Conservation (phyloP, 495 filamentous ascomycete genomes). For the Lasiosphaeria ovina region DNA sequence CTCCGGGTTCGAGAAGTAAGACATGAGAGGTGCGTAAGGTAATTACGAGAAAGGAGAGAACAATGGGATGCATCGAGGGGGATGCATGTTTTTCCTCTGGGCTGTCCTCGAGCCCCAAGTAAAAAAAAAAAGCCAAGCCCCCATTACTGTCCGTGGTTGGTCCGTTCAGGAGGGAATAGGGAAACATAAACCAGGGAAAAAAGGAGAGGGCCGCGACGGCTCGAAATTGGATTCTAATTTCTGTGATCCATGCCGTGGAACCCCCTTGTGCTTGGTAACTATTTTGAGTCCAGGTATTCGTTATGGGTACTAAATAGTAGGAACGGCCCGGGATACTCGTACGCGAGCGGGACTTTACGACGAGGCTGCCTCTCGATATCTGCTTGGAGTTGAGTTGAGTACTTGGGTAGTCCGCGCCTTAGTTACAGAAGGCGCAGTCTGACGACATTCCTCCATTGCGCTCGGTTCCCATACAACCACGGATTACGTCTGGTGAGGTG, state of each 20-base stretch:
- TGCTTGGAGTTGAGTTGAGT: neutral
- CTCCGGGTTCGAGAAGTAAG: neutral
- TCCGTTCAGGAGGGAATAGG: neutral
- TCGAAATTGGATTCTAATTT: constrained; percentile 15
- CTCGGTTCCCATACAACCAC: too few species aligned
- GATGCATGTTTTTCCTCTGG: too few species aligned
- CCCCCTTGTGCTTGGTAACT: neutral
- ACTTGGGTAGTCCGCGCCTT: neutral
- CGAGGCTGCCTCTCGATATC: neutral
- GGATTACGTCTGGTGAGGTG: too few species aligned
- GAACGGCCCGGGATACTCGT: too few species aligned
- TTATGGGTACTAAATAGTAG: too few species aligned
- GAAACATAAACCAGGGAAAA: constrained; percentile 6
- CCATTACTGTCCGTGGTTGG: neutral
- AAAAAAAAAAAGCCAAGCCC: too few species aligned
- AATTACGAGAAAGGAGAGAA: neutral
- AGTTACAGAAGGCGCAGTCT: neutral
- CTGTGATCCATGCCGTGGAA: constrained; percentile 13
- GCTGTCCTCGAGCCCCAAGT: too few species aligned
- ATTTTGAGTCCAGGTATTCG: too few species aligned
- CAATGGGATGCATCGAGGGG: too few species aligned
- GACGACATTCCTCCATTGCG: neutral
- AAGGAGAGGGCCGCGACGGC: constrained; percentile 6
- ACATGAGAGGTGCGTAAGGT: neutral
- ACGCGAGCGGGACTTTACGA: neutral